phyloP scores from a whole-genome alignment of 208 protist genomes.

The Endotrypanum monterogeii region DNA sequence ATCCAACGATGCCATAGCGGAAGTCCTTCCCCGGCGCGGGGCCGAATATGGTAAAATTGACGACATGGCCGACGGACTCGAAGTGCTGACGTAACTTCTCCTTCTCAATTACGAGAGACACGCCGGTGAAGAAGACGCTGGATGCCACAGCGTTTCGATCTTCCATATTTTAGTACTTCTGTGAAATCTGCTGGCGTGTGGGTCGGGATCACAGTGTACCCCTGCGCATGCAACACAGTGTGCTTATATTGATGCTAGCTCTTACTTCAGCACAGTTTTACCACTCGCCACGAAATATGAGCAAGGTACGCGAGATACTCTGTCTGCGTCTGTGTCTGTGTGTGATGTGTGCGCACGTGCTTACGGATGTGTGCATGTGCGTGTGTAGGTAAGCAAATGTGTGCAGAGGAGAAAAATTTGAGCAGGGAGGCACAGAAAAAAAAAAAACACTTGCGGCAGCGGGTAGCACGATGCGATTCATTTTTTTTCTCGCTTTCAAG shows the following conservation, averaged over 20 bases:
- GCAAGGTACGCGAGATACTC: not conserved
- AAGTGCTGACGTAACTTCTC: conserved; percentile 76
- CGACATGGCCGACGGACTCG: conserved; percentile 80
- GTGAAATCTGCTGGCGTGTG: not conserved
- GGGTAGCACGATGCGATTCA: not conserved
- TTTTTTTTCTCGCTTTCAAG: not conserved
- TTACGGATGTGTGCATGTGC: conserved; percentile 8
- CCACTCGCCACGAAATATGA: not conserved
- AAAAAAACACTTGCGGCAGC: not conserved
- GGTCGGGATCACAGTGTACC: not conserved
- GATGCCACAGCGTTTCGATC: conserved; percentile 17
- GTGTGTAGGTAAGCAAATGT: too few species aligned
- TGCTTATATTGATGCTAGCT: not conserved
- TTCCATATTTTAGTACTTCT: conserved; percentile 8
- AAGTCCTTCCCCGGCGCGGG: conserved; percentile 72
- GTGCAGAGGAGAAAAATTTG: not conserved
- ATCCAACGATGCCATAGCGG: conserved; percentile 77
- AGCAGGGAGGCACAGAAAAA: not conserved
- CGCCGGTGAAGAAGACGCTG: conserved; percentile 85
- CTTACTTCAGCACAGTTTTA: not conserved
- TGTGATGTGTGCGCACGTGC: not conserved
- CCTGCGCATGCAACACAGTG: not conserved
- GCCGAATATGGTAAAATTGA: conserved; percentile 67
- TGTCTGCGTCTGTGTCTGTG: too few species aligned
- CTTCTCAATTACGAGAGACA: conserved; percentile 70